phyloP scores from a whole-genome alignment of 306 rosid genomes.

The Cucurbita ficifolia region DNA sequence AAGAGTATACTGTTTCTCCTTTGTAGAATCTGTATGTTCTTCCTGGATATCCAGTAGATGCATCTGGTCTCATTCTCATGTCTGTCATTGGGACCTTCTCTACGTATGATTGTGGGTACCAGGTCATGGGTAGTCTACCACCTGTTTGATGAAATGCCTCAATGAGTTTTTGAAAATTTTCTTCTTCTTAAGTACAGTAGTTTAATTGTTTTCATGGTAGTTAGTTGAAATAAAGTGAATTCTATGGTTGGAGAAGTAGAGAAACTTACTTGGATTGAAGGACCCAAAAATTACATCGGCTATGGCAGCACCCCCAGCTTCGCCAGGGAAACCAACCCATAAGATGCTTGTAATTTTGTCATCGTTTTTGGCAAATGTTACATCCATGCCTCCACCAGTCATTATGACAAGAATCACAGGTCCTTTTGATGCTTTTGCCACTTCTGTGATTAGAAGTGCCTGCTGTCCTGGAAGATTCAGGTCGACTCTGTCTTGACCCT shows the following conservation, averaged over 20 bases:
- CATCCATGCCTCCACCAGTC: slow-evolving; percentile 97
- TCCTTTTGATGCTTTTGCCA: slow-evolving; percentile 74
- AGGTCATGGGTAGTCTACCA: slow-evolving; percentile 92
- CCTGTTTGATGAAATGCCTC: slow-evolving; percentile 26
- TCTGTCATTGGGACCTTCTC: slow-evolving; percentile 83
- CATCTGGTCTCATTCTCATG: slow-evolving; percentile 92
- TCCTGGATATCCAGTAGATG: slow-evolving; percentile 67
- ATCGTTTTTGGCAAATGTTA: slow-evolving; percentile 62
- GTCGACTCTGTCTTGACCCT: slow-evolving; percentile 62
- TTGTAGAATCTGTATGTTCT: slow-evolving; percentile 73
- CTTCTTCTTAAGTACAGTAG: background rate
- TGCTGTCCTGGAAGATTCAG: slow-evolving; percentile 87
- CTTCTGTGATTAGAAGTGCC: slow-evolving; percentile 43
- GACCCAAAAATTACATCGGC: slow-evolving; percentile 82
- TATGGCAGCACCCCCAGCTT: slow-evolving; percentile 97
- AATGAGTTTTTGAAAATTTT: background rate
- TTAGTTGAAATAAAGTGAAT: background rate
- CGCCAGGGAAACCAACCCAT: slow-evolving; percentile 98
- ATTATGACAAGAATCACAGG: slow-evolving; percentile 83
- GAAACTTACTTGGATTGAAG: slow-evolving; percentile 66
- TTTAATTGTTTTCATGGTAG: background rate
- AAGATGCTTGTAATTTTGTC: slow-evolving; percentile 74
- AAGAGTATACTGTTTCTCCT: slow-evolving; percentile 66
- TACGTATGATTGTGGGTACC: slow-evolving; percentile 90
- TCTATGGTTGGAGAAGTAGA: background rate